Percentiles rank a stretch among this genome's conserved stretches.
These are phyloP conservation scores for Filobasidium floriforme DNA, from an alignment of 768 basidiomycete species.

Conservation along the genomic window DNA sequence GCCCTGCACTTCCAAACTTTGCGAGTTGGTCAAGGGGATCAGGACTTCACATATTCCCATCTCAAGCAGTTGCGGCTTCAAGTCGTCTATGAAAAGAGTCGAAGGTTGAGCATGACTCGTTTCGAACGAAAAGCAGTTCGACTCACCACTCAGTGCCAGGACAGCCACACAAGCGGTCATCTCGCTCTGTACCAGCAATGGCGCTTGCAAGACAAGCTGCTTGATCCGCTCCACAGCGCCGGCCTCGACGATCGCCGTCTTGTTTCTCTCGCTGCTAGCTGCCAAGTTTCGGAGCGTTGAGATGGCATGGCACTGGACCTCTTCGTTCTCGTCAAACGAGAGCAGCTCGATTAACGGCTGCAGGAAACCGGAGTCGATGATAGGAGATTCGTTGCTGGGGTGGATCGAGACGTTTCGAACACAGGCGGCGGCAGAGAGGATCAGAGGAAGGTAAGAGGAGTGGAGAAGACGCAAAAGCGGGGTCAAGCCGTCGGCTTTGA, in stretches of 20 bases:
- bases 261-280: slow-evolving; percentile 95
- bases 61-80: slow-evolving; percentile 91
- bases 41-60: slow-evolving; percentile 98
- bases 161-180: slow-evolving; percentile 99
- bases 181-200: slow-evolving; percentile 94
- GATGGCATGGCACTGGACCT: slow-evolving; percentile 98
- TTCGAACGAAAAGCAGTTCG: background rate
- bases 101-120: slow-evolving; percentile 2
- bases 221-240: slow-evolving; percentile 96
- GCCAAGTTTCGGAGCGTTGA: slow-evolving; percentile 93
- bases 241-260: slow-evolving; percentile 92
- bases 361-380: slow-evolving; percentile 96
- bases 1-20: slow-evolving; percentile 94
- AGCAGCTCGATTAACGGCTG: slow-evolving; percentile 91
- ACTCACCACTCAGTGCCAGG: slow-evolving; percentile 81
- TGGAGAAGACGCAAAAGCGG: slow-evolving; percentile 88
- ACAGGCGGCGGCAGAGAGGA: slow-evolving; percentile 95
- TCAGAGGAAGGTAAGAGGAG: slow-evolving; percentile 93
- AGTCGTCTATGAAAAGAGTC: slow-evolving; percentile 59
- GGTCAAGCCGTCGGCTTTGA: slow-evolving; percentile 85
- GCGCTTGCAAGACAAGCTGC: slow-evolving; percentile 87
- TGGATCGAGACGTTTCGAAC: slow-evolving; percentile 99
- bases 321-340: slow-evolving; percentile 98
- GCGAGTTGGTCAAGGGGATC: slow-evolving; percentile 91
- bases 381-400: slow-evolving; percentile 95